A percentile compares a stretch with the other conserved stretches of the same genome.
Conservation (phyloP, 345 rosid species). For the Xanthoceras sorbifolium region DNA sequence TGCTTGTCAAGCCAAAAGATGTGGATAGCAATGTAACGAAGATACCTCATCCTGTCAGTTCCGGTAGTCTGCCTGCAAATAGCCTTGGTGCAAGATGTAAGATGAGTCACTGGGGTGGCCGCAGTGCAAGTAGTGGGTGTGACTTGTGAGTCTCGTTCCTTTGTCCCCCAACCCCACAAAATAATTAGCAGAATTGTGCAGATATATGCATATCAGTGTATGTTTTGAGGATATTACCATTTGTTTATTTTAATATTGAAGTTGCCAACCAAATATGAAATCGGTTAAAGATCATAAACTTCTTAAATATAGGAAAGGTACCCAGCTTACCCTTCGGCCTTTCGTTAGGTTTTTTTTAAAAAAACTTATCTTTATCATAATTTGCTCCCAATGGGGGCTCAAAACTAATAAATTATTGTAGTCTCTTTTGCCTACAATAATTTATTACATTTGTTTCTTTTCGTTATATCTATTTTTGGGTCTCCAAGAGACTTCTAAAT, state of each 20-base stretch:
- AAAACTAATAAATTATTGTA: too few relatives aligned
- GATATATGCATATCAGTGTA: neutral
- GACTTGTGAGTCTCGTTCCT: conserved; percentile 29
- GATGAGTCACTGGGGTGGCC: conserved; percentile 29
- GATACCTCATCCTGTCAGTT: conserved; percentile 33
- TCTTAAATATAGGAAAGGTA: neutral
- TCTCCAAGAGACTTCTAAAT: neutral
- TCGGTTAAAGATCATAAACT: neutral
- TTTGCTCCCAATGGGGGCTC: too few relatives aligned
- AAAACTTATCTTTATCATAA: too few relatives aligned
- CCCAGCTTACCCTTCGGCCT: neutral
- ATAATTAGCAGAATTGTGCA: too few relatives aligned
- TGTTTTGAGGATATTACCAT: neutral
- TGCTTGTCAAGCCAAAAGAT: neutral
- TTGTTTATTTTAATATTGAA: neutral
- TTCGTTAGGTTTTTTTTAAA: too few relatives aligned
- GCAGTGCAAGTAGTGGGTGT: conserved; percentile 21
- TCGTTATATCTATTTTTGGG: neutral
- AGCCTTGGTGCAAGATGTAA: neutral
- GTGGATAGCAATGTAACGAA: conserved; percentile 10
- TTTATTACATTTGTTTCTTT: neutral
- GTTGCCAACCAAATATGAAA: neutral
- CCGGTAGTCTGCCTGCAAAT: conserved; percentile 33
- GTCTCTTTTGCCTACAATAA: neutral
- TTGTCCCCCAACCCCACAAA: too few relatives aligned